Percentiles rank a stretch among this genome's conserved stretches.
These are phyloP conservation scores for Aspergillus jensenii DNA, from an alignment of 2,329 filamentous ascomycete genomes.

Conservation along the genomic window DNA sequence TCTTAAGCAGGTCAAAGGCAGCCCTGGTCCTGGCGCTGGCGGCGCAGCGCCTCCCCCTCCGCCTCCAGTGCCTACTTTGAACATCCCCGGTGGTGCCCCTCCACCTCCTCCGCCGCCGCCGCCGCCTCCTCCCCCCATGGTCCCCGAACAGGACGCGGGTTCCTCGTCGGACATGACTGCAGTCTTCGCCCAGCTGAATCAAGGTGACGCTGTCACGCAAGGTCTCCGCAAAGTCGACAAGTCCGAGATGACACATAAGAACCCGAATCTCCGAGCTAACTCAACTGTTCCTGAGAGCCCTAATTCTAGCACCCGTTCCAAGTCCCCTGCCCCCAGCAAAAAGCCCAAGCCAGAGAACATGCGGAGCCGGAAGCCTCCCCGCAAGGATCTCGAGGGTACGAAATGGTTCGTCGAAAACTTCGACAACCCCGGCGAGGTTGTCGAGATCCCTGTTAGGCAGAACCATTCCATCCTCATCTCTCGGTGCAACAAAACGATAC, in stretches of 20 bases:
- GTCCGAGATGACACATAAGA: constrained; percentile 98
- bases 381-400: constrained; percentile 78
- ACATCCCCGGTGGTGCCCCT: constrained; percentile 55
- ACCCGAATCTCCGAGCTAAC: constrained; percentile 75
- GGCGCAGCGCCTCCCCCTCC: constrained; percentile 46
- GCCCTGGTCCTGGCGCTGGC: constrained; percentile 35
- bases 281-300: constrained; percentile 66
- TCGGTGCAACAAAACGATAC: constrained; percentile 84
- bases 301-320: constrained; percentile 58
- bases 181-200: constrained; percentile 89
- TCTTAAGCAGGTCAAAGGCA: constrained; percentile 55
- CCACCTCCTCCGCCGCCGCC: constrained; percentile 70
- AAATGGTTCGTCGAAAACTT: constrained; percentile 98
- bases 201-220: constrained; percentile 82
- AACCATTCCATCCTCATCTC: constrained; percentile 89
- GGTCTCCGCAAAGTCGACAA: constrained; percentile 90
- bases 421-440: constrained; percentile 70
- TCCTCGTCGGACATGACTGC: constrained; percentile 69
- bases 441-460: constrained; percentile 79
- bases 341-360: constrained; percentile 85
- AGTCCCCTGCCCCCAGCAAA: constrained; percentile 84
- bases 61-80: constrained; percentile 46
- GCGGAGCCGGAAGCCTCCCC: constrained; percentile 77
- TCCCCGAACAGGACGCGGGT: constrained; percentile 33
- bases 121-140: constrained; percentile 53